Percentiles rank a stretch among this genome's conserved stretches.
phyloP scores from a whole-genome alignment of 2,329 filamentous ascomycete species.

The Alternaria ethzedia region DNA sequence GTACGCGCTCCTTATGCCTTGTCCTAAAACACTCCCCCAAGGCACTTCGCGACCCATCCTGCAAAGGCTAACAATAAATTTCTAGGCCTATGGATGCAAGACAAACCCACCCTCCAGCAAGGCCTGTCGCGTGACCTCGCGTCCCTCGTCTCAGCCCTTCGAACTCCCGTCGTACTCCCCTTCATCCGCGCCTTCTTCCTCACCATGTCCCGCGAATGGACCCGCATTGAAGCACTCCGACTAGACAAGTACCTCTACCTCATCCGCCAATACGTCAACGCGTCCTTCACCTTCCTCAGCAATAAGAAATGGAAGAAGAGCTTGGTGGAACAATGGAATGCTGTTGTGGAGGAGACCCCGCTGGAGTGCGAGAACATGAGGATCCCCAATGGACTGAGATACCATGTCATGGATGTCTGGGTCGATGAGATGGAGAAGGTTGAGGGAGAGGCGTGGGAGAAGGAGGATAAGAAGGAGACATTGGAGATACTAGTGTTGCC shows the following conservation, averaged over 20 bases:
- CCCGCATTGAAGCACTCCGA: slow-evolving; percentile 56
- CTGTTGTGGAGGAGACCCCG: slow-evolving; percentile 55
- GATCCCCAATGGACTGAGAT: slow-evolving; percentile 81
- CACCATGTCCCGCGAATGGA: slow-evolving; percentile 60
- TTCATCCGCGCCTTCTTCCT: slow-evolving; percentile 60
- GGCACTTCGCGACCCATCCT: background rate
- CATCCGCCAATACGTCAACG: slow-evolving; percentile 76
- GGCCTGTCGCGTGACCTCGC: slow-evolving; percentile 80
- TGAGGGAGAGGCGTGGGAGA: slow-evolving; percentile 54
- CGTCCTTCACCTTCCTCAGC: slow-evolving; percentile 64
- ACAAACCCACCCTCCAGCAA: slow-evolving; percentile 87
- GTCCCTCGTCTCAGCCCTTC: slow-evolving; percentile 67
- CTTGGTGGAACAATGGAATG: slow-evolving; percentile 53
- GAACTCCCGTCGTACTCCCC: slow-evolving; percentile 49
- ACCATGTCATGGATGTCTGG: slow-evolving; percentile 90
- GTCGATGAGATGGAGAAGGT: slow-evolving; percentile 85
- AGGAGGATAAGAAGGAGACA: slow-evolving; percentile 39
- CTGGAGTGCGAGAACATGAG: slow-evolving; percentile 57
- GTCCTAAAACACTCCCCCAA: background rate
- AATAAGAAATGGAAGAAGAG: slow-evolving; percentile 51
- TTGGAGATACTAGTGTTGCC: slow-evolving; percentile 61
- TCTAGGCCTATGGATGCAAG: slow-evolving; percentile 84
- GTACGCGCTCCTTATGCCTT: slow-evolving; percentile 48
- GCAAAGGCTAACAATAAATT: slow-evolving; percentile 10
- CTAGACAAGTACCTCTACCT: slow-evolving; percentile 94